phyloP scores from a whole-genome alignment of 805 yeast genomes.

The Metschnikowia hibisci region DNA sequence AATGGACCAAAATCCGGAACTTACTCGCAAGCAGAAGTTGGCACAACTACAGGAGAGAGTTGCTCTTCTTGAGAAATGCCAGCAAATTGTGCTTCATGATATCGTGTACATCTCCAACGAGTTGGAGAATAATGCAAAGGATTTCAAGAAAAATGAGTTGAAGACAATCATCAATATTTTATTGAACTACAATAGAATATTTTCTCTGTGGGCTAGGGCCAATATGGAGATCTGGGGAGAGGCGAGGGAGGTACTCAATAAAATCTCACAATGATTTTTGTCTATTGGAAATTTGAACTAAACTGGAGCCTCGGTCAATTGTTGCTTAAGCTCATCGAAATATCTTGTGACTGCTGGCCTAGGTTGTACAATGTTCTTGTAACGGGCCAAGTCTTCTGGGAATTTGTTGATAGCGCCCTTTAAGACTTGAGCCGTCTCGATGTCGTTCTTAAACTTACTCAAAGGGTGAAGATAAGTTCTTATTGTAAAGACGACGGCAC shows the following conservation, averaged over 20 bases:
- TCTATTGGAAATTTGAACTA: not conserved
- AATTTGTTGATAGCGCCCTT: conserved; percentile 62
- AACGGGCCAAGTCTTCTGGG: conserved; percentile 53
- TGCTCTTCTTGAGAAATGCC: conserved; percentile 50
- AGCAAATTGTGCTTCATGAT: conserved; percentile 38
- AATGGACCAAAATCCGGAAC: conserved; percentile 64
- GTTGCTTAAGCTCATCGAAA: conserved; percentile 11
- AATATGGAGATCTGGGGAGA: conserved; percentile 67
- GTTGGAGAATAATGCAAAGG: conserved; percentile 43
- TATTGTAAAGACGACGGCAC: conserved; percentile 47
- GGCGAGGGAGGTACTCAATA: conserved; percentile 41
- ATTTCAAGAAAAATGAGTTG: conserved; percentile 48
- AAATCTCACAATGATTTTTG: not conserved
- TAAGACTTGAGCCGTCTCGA: conserved; percentile 46
- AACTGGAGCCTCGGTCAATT: not conserved
- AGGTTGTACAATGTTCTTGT: conserved; percentile 66
- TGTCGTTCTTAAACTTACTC: conserved; percentile 42
- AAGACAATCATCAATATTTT: conserved; percentile 51
- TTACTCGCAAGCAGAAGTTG: conserved; percentile 54
- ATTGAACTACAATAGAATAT: conserved; percentile 49
- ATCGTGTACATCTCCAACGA: conserved; percentile 40
- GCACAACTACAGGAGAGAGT: conserved; percentile 47
- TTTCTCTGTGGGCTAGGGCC: conserved; percentile 64
- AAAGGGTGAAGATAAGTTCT: conserved; percentile 58
- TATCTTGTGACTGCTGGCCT: conserved; percentile 54